Evolutionary conservation across 179 eudicot genomes (phyloP).

Genomic region (Dionaea muscipula): DNA sequence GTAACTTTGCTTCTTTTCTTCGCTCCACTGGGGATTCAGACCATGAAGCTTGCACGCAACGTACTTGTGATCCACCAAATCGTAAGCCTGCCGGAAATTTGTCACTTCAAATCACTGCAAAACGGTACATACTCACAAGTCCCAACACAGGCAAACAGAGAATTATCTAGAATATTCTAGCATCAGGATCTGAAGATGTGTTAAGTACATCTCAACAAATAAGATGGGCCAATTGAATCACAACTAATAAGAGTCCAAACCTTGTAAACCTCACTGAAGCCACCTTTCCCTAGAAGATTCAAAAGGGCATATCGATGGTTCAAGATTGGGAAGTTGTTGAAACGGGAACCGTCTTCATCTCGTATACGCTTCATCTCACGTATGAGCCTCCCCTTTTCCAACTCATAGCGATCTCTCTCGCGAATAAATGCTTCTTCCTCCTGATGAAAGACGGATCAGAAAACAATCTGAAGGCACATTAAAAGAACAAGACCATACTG

Average conservation of each 20-base stretch:
- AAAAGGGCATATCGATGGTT: constrained; percentile 88
- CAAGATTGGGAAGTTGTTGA: constrained; percentile 73
- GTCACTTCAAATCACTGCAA: constrained; percentile 32
- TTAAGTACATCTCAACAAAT: neutral
- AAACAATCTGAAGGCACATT: neutral
- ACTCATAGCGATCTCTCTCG: constrained; percentile 84
- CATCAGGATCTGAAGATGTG: neutral
- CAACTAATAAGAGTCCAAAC: constrained; percentile 22
- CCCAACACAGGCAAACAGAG: constrained; percentile 21
- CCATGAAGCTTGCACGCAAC: constrained; percentile 99
- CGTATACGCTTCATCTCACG: constrained; percentile 99
- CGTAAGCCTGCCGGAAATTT: constrained; percentile 72
- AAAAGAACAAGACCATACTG: neutral
- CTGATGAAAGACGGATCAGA: constrained; percentile 22
- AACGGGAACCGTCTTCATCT: constrained; percentile 97
- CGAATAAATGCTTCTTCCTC: constrained; percentile 77
- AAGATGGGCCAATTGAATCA: no score
- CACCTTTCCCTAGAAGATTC: constrained; percentile 96
- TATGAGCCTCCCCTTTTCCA: constrained; percentile 91
- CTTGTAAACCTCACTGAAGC: constrained; percentile 98
- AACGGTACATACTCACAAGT: constrained; percentile 22
- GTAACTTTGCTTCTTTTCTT: constrained; percentile 98
- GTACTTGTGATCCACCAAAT: constrained; percentile 90
- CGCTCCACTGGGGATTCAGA: constrained; percentile 91
- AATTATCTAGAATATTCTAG: neutral